Evolutionary conservation across 202 grass and related monocot genomes (phyloP).

Genomic region (Setaria viridis): DNA sequence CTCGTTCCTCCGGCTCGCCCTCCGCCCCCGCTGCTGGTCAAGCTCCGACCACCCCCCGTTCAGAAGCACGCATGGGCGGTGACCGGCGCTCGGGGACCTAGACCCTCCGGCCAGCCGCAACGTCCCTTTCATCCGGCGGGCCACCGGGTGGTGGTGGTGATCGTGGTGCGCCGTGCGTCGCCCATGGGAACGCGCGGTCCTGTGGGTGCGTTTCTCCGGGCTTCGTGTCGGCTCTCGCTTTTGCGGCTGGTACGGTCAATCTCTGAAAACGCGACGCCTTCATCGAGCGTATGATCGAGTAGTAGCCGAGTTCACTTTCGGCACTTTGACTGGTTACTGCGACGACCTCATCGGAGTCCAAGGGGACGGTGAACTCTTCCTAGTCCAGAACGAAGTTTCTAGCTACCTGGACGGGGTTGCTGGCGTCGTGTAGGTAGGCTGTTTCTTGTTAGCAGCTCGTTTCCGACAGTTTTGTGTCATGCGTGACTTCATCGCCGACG

Average conservation of each 20-base stretch:
- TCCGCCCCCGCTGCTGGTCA: not conserved
- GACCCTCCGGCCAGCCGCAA: too few species aligned
- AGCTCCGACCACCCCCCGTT: constrained; percentile 24
- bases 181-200: not conserved
- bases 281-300: too few species aligned
- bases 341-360: not conserved
- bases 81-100: not conserved
- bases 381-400: not conserved
- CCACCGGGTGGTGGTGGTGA: not conserved
- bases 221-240: too few species aligned
- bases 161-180: not conserved
- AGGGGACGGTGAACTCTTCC: not conserved
- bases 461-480: not conserved
- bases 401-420: too few species aligned
- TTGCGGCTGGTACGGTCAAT: not conserved
- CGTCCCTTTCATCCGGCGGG: too few species aligned
- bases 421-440: too few species aligned
- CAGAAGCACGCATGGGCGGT: not conserved
- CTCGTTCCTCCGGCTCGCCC: not conserved
- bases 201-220: not conserved
- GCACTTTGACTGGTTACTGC: not conserved
- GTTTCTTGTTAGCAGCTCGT: not conserved
- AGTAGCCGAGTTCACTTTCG: not conserved
- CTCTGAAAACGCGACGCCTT: not conserved
- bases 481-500: not conserved